Percentiles rank a stretch among this genome's conserved stretches.
Evolutionary conservation across 768 basidiomycete species (phyloP).

Genomic region (Auriculariales sp.): DNA sequence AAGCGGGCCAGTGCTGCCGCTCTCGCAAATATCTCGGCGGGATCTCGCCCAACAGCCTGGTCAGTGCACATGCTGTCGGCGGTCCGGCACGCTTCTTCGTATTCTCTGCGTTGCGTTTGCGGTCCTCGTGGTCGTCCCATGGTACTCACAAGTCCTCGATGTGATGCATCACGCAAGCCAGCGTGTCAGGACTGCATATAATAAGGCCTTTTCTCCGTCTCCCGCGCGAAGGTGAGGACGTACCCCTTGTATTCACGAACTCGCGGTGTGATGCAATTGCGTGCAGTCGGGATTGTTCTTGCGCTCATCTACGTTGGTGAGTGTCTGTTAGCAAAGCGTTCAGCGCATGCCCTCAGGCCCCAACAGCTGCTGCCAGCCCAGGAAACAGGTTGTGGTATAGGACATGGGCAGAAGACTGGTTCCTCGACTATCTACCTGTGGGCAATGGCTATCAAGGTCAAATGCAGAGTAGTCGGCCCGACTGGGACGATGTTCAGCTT

Average conservation of each 20-base stretch:
- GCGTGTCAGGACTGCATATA: not conserved
- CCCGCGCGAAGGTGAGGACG: not conserved
- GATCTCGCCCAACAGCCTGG: not conserved
- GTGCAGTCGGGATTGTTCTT: not conserved
- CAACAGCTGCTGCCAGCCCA: not conserved
- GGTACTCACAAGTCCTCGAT: not conserved
- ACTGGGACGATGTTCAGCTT: constrained; percentile 30
- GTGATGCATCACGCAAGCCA: not conserved
- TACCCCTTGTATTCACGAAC: not conserved
- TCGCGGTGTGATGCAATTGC: not conserved
- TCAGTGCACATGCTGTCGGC: not conserved
- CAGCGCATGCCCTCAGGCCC: not conserved
- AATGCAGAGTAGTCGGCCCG: not conserved
- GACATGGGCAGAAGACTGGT: not conserved
- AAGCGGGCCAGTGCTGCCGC: no score
- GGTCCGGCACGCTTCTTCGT: not conserved
- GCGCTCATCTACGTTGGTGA: no score
- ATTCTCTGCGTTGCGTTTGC: not conserved
- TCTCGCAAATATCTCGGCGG: not conserved
- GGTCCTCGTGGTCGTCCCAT: not conserved
- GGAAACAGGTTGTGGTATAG: not conserved
- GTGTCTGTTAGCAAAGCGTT: not conserved
- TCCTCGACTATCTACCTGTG: constrained; percentile 39
- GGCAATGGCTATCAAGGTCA: constrained; percentile 50
- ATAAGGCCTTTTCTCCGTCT: no score